Base-by-base conservation (phyloP, 1,139 yeast species). In the Debaryomyces sp. region DNA sequence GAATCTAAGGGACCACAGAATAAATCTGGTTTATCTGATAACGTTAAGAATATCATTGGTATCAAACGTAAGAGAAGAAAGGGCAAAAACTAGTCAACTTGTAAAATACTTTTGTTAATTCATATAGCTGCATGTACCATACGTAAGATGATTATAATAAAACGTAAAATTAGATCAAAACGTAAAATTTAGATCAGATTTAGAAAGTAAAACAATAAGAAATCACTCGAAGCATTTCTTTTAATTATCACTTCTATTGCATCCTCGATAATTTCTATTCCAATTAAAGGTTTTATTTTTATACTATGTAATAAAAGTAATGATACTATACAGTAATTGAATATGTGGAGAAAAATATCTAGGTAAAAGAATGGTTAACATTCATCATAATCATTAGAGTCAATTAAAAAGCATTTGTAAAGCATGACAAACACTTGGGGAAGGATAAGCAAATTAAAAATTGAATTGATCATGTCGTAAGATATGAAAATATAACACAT, bases 61-160 rank as follows among this genome's bases (percentile, higher is more conserved):
- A 73, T 78, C 58, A 88, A 87, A 67, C 82, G 94, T 66, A 86
- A 77, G 71, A 82, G 83, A 71, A 86, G 81, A 73, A 81, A 79
- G 73, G 67, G 67, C 36, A 70, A 72, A 62, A 68, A 66, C 34
- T 71, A 63, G 50, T 21, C 17, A 27, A n/a, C n/a, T 13, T 17
- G 21, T 26, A 13, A 26, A 6, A 18, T 42, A 30, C 23, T 29
- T 26, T 23, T 6, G n/a, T 30, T 17, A 22, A 30, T 21, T 22
- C 23, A n/a, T 39, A 41, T 41, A 30, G 27, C 33, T 17, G 42
- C 43, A 41, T 41, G 36, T 41, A 37, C 30, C 22, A 29, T 30
- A 41, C 24, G 32, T 41, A 30, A 6, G 36, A 30, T 12, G 13
- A 27, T 27, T 12, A 27, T 27, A 27, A 17, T 30, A n/a, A n/a